Percentiles rank a stretch among this genome's conserved stretches.
Evolutionary conservation across 352 stramenopile species (phyloP).

Genomic region (Pythium grandisporangium): DNA sequence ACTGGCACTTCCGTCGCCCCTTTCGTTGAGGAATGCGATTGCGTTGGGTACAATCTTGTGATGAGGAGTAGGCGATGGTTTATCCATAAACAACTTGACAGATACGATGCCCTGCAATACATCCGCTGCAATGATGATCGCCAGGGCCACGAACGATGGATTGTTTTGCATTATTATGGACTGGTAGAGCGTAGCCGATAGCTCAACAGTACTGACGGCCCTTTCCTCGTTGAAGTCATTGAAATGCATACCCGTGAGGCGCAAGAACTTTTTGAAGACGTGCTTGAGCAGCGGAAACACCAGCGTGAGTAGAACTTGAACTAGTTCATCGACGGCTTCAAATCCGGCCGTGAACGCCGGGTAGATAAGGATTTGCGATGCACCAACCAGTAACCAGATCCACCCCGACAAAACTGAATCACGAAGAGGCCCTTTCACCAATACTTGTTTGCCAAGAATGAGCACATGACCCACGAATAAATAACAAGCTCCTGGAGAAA

Average conservation of each 20-base stretch:
- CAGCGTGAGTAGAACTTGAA: background rate
- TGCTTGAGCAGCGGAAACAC: background rate
- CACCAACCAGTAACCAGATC: background rate
- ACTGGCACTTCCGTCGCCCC: too few species aligned
- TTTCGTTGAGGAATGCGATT: background rate
- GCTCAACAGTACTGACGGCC: background rate
- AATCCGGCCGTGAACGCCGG: background rate
- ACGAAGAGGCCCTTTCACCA: background rate
- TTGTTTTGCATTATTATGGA: slow-evolving; percentile 1
- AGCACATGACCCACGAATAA: background rate
- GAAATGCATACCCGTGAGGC: background rate
- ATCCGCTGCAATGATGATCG: background rate
- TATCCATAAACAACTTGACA: background rate
- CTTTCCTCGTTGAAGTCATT: background rate
- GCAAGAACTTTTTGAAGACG: background rate
- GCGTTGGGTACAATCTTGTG: background rate
- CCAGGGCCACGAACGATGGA: background rate
- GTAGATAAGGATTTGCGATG: background rate
- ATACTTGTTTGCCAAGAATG: background rate
- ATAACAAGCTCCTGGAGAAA: background rate
- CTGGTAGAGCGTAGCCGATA: slow-evolving; percentile 1
- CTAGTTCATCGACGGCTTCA: background rate
- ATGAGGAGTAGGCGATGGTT: background rate
- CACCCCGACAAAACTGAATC: background rate
- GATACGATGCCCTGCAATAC: background rate